Conservation (phyloP, 495 filamentous ascomycete genomes). For the Hypoxylon fragiforme region DNA sequence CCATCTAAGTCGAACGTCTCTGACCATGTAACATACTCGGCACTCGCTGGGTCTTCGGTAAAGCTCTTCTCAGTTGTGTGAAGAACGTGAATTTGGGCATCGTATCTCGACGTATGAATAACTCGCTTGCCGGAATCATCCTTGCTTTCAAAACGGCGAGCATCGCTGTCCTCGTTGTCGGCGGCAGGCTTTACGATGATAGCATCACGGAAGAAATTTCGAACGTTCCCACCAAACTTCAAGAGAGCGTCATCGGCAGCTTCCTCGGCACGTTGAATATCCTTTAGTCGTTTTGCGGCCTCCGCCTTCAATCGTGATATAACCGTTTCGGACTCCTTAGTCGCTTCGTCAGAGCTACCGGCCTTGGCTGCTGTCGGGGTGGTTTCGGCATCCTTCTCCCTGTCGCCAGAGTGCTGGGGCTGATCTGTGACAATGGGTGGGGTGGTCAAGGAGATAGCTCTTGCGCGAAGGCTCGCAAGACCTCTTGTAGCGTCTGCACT, state of each 20-base stretch:
- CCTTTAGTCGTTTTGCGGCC: conserved; percentile 81
- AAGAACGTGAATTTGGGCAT: conserved; percentile 93
- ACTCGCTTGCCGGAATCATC: conserved; percentile 86
- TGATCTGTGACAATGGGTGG: conserved; percentile 23
- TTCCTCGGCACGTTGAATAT: conserved; percentile 92
- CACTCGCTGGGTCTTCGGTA: conserved; percentile 73
- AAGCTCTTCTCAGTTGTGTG: conserved; percentile 87
- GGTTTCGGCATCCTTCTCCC: conserved; percentile 44
- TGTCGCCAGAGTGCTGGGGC: conserved; percentile 24
- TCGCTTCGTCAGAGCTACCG: conserved; percentile 52
- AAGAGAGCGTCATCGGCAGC: conserved; percentile 96
- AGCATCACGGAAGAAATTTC: conserved; percentile 88
- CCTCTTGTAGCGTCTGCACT: conserved; percentile 82
- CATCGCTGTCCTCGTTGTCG: conserved; percentile 38
- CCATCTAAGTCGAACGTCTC: conserved; percentile 76
- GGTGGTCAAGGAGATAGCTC: conserved; percentile 68
- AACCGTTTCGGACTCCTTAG: conserved; percentile 71
- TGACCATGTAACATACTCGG: conserved; percentile 75
- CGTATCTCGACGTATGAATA: conserved; percentile 90
- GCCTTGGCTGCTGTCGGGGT: conserved; percentile 48
- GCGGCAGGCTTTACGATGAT: conserved; percentile 75
- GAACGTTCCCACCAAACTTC: conserved; percentile 88
- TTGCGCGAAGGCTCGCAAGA: conserved; percentile 74
- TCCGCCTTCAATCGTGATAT: conserved; percentile 82
- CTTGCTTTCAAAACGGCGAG: conserved; percentile 87